Conservation (phyloP, 257 asterid genomes). For the Verbascum thapsus region DNA sequence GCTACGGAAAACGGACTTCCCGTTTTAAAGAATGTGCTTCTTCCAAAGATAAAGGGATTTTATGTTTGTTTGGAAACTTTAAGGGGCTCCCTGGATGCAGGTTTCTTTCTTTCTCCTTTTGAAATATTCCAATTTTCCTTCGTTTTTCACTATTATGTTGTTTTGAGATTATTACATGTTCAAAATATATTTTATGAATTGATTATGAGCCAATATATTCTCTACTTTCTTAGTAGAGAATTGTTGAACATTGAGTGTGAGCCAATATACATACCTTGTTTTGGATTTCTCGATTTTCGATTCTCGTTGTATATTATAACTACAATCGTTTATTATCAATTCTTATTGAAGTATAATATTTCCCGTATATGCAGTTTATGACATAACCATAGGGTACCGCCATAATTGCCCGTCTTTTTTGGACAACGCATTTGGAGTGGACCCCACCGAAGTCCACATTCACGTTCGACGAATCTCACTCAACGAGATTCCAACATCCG, state of each 20-base stretch:
- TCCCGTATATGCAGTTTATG: slow-evolving; percentile 83
- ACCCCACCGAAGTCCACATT: slow-evolving; percentile 90
- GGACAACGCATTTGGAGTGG: slow-evolving; percentile 83
- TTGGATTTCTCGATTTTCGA: not conserved
- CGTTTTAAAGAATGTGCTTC: slow-evolving; percentile 72
- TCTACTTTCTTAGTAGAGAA: no score
- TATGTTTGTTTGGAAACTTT: slow-evolving; percentile 67
- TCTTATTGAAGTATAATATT: no score
- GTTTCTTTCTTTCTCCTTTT: slow-evolving; percentile 37
- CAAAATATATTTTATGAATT: not conserved
- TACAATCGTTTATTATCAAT: not conserved
- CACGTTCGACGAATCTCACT: slow-evolving; percentile 60
- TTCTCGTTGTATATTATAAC: not conserved
- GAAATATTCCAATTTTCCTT: slow-evolving; percentile 1
- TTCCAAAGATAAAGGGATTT: slow-evolving; percentile 88
- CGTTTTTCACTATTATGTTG: not conserved
- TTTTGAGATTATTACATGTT: slow-evolving; percentile 7
- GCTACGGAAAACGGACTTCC: slow-evolving; percentile 86
- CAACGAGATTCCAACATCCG: slow-evolving; percentile 58
- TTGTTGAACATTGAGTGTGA: not conserved
- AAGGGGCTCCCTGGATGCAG: slow-evolving; percentile 84
- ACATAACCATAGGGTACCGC: slow-evolving; percentile 80
- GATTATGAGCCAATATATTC: no score
- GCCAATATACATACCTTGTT: not conserved
- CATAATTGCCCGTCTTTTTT: slow-evolving; percentile 71